phyloP scores from a whole-genome alignment of 768 basidiomycete genomes.

The Arthromyces matolae region DNA sequence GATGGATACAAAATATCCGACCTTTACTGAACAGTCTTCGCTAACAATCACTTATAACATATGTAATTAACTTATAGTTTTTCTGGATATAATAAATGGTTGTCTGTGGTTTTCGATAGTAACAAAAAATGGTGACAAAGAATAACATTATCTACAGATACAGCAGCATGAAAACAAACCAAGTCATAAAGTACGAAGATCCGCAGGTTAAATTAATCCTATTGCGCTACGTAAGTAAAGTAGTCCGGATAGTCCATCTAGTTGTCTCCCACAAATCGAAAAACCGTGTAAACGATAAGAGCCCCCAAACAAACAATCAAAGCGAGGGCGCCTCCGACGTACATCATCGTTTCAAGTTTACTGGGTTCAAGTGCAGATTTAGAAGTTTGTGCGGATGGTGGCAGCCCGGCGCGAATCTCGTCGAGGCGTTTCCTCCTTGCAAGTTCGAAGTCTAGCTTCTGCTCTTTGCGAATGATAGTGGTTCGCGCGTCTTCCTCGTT shows the following conservation, averaged over 20 bases:
- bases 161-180: neutral
- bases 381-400: neutral
- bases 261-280: constrained; percentile 10
- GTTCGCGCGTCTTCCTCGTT: constrained; percentile 57
- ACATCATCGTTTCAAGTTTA: constrained; percentile 26
- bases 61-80: neutral
- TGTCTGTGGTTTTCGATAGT: neutral
- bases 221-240: neutral
- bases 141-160: constrained; percentile 7
- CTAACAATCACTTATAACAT: too few relatives aligned
- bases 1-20: constrained; percentile 7
- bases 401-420: constrained; percentile 19
- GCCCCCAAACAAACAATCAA: constrained; percentile 13
- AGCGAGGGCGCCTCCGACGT: constrained; percentile 19
- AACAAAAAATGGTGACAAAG: neutral
- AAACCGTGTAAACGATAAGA: constrained; percentile 10
- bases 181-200: neutral
- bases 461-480: constrained; percentile 41
- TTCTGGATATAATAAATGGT: too few relatives aligned
- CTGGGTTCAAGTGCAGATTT: constrained; percentile 10
- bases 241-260: neutral
- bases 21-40: too few relatives aligned
- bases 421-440: constrained; percentile 28
- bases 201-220: neutral
- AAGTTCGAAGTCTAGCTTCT: constrained; percentile 38